Evolutionary conservation across 2,329 filamentous ascomycete genomes (phyloP), one percentile per base, ranked within the genome.

Genomic region (Aureobasidium sp.): DNA sequence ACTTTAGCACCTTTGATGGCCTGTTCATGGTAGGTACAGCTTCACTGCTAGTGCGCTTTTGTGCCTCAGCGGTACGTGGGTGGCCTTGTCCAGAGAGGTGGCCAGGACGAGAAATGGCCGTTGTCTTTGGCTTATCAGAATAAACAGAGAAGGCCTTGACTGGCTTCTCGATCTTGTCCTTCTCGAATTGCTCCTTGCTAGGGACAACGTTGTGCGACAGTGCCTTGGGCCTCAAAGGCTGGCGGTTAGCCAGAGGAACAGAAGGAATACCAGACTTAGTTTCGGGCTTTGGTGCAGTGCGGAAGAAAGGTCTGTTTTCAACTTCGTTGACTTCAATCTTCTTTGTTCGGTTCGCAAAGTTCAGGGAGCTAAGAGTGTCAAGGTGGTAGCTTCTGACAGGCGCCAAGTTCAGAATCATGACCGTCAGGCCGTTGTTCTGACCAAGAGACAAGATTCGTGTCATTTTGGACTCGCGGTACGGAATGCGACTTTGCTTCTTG

Each of bases 391-490:
- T 91, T 65, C 90, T 86, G n/a, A 95, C 82, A 0, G 94, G 92
- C 0, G 93, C 90, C 2, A 97, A 83, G 70, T 97, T 97, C 41
- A 97, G 80, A 63, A 97, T 94, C 94, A 97, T 97, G 71, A 97
- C 84, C 0, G 92, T 97, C 67, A 96, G 85, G 56, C 94, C 93
- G 66, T 96, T 91, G 77, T 97, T 97, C 77, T 97, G 93, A 2
- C 93, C 93, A 9, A 97, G 77, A 0, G 89, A 93, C 29, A 97
- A 77, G 61, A 97, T 97, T 51, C 93, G 84, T 0, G 94, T 97
- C 93, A 97, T 97, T 79, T 97, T 97, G 60, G 89, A 94, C 73
- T 97, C 93, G 62, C 93, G 84, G 73, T 96, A 97, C 0, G 94
- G 93, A 70, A 97, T 93, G 37, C 93, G 85, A 68, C 76, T 74